Conservation (phyloP, 2,329 filamentous ascomycete genomes). For the Colletotrichum tofieldiae region DNA sequence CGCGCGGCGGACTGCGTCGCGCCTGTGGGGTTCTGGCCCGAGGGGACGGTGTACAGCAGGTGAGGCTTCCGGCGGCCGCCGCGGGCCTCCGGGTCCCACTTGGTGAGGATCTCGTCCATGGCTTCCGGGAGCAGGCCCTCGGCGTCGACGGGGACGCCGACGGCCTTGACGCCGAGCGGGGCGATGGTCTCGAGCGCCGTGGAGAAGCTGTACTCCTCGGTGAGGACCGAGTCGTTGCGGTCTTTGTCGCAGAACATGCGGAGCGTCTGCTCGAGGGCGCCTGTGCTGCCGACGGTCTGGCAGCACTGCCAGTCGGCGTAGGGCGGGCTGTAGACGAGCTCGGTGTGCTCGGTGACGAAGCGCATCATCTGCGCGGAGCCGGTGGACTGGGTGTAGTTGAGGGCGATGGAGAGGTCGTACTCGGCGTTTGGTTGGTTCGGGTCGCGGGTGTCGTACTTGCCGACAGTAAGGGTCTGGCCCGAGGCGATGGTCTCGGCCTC, state of each 20-base stretch:
- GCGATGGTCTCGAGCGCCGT: slow-evolving; percentile 74
- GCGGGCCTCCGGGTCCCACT: slow-evolving; percentile 64
- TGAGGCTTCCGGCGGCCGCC: slow-evolving; percentile 67
- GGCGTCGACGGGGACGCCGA: slow-evolving; percentile 67
- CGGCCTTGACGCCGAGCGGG: slow-evolving; percentile 67
- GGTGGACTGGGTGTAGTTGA: slow-evolving; percentile 93
- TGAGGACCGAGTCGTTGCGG: slow-evolving; percentile 83
- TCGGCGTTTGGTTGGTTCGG: slow-evolving; percentile 56
- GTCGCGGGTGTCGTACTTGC: slow-evolving; percentile 86
- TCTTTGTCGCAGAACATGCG: slow-evolving; percentile 83
- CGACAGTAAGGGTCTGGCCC: slow-evolving; percentile 75
- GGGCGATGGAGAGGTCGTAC: slow-evolving; percentile 86
- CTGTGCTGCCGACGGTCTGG: slow-evolving; percentile 89
- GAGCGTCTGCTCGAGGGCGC: slow-evolving; percentile 85
- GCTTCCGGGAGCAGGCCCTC: slow-evolving; percentile 67
- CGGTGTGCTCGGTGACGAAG: slow-evolving; percentile 95
- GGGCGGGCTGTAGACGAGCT: slow-evolving; percentile 88
- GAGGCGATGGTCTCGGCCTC: slow-evolving; percentile 75
- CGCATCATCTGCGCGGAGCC: slow-evolving; percentile 90
- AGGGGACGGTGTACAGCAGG: slow-evolving; percentile 75
- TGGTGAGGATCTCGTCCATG: slow-evolving; percentile 66
- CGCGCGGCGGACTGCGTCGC: slow-evolving; percentile 81
- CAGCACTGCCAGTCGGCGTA: slow-evolving; percentile 93
- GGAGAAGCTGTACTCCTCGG: slow-evolving; percentile 93
- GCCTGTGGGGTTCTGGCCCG: slow-evolving; percentile 93